phyloP scores from a whole-genome alignment of 176 grass and related monocot species.

The Zea luxurians region DNA sequence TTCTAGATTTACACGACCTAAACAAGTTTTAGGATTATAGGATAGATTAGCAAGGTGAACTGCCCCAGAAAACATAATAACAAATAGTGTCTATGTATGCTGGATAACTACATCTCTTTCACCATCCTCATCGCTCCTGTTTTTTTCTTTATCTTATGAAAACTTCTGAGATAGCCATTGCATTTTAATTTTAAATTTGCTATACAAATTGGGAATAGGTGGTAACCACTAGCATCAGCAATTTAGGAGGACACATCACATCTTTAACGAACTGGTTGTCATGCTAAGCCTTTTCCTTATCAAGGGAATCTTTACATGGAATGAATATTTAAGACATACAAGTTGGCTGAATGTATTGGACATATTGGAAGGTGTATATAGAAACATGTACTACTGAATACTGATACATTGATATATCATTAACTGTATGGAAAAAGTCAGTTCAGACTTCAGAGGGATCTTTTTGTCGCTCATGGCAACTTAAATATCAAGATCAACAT shows the following conservation, averaged over 20 bases:
- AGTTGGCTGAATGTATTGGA: neutral
- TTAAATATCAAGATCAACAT: conserved; percentile 2
- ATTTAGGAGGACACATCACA: neutral
- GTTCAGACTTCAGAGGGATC: neutral
- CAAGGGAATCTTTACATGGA: neutral
- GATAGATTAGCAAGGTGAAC: neutral
- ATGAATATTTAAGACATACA: neutral
- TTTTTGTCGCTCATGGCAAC: conserved; percentile 1
- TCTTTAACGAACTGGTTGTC: neutral
- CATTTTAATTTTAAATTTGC: conserved; percentile 3
- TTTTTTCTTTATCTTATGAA: neutral
- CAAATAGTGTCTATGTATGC: neutral
- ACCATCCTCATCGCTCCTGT: neutral
- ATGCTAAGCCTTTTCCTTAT: conserved; percentile 15
- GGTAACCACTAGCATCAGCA: neutral
- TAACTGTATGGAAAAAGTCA: neutral
- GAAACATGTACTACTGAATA: neutral
- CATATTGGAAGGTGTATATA: neutral
- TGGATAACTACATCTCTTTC: neutral
- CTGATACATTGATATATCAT: neutral
- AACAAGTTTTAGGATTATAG: neutral
- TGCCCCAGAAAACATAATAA: neutral
- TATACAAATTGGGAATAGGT: neutral
- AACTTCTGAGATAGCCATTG: neutral
- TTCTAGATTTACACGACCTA: neutral